Evolutionary conservation across 345 rosid species (phyloP), one percentile per base, ranked within the genome.

Genomic region (Cardamine resedifolia): DNA sequence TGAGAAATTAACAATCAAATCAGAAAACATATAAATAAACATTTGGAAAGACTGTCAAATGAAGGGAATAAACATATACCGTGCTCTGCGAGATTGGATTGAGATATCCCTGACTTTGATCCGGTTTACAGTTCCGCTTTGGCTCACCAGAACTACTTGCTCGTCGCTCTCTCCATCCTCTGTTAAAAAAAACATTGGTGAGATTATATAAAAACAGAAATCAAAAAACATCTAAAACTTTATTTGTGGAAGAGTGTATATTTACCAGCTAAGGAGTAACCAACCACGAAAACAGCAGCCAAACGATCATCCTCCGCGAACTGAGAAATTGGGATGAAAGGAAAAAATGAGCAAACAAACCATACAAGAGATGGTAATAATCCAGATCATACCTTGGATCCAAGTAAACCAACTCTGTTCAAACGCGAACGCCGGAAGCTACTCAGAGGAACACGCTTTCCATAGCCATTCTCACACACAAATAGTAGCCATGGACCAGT

Each of bases 131-230:
- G 89, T 88, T 58, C 99, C 97, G 41, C 93, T 94, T 71, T 94
- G 99, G 83, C 97, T 94, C 49, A 94, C 96, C 15, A 91, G 76
- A 78, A 95, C 96, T 23, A 95, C 91, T 79, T 95, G 97, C 70
- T 95, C 99, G 51, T 91, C 93, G 39, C 93, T 88, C 77, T 95
- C 96, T 24, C 96, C 96, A 77, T 91, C 91, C 64, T 89, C 96
- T 89, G 81, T 51, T 57, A 56, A 39, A 45, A 61, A 61, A 26
- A 3, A 2, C 51, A 34, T 59, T 51, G 9, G 56, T 59, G 6
- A 41, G 57, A 10, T 71, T 10, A 10, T 27, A 68, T 7, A 72
- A 16, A 58, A 48, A 64, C 23, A 78, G 53, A 30, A 44, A 5
- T 51, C 21, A 16, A 11, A 20, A 30, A 45, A 47, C 24, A 34